Percentiles rank a stretch among this genome's conserved stretches.
phyloP scores from a whole-genome alignment of 2,329 filamentous ascomycete species.

The Pseudocercospora cruenta region DNA sequence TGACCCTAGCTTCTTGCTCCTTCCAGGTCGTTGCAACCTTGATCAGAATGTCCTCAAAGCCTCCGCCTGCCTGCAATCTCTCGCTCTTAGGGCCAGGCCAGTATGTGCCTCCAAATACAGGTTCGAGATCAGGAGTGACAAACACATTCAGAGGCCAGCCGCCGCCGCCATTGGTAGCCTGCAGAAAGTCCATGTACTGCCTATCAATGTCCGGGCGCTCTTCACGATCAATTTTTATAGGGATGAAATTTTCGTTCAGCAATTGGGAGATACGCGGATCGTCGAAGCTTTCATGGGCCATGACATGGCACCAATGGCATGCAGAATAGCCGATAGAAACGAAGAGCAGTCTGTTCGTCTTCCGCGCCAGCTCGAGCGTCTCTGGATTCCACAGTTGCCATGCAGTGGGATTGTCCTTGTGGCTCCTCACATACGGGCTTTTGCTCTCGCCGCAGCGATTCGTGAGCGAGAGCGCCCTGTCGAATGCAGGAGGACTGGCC shows the following conservation, averaged over 20 bases:
- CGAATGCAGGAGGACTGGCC: slow-evolving; percentile 21
- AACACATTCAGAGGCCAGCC: slow-evolving; percentile 98
- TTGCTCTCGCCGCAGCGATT: slow-evolving; percentile 65
- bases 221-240: slow-evolving; percentile 90
- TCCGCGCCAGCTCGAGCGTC: slow-evolving; percentile 74
- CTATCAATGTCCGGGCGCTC: slow-evolving; percentile 91
- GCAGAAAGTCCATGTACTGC: slow-evolving; percentile 98
- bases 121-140: slow-evolving; percentile 87
- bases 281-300: slow-evolving; percentile 89
- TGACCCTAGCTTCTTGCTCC: slow-evolving; percentile 79
- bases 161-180: slow-evolving; percentile 85
- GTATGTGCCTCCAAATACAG: slow-evolving; percentile 94
- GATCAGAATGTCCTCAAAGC: slow-evolving; percentile 79
- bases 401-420: slow-evolving; percentile 79
- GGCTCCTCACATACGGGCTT: slow-evolving; percentile 71
- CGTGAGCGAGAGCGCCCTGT: slow-evolving; percentile 32
- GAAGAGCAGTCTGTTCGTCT: slow-evolving; percentile 86
- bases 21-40: slow-evolving; percentile 78
- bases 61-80: slow-evolving; percentile 60
- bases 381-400: slow-evolving; percentile 90
- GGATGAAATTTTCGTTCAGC: slow-evolving; percentile 85
- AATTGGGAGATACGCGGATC: slow-evolving; percentile 78
- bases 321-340: slow-evolving; percentile 93
- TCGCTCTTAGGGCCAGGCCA: slow-evolving; percentile 79
- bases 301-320: slow-evolving; percentile 88